Percentiles rank a stretch among this genome's conserved stretches.
phyloP scores from a whole-genome alignment of 2,329 filamentous ascomycete species.

The Aaosphaeria pasadenensis region DNA sequence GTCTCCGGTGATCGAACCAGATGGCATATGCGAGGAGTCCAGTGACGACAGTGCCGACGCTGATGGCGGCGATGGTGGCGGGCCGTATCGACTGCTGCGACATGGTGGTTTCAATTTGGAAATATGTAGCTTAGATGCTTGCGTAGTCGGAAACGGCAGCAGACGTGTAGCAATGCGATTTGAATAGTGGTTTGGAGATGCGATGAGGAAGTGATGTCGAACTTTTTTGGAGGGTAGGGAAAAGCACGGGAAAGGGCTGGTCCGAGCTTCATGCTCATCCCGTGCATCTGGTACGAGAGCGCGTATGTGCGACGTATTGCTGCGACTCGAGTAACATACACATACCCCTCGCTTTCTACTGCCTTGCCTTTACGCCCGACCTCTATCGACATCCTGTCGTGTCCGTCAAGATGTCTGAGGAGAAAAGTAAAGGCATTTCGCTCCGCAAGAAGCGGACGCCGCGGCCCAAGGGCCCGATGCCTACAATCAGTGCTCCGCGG shows the following conservation, averaged over 20 bases:
- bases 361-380: neutral
- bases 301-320: neutral
- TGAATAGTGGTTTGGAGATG: no score
- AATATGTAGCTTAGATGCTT: neutral
- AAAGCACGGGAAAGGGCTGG: constrained; percentile 16
- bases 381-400: constrained; percentile 5
- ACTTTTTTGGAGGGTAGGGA: constrained; percentile 24
- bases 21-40: constrained; percentile 62
- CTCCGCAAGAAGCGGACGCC: constrained; percentile 60
- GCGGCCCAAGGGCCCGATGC: constrained; percentile 46
- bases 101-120: constrained; percentile 6
- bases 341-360: constrained; percentile 3
- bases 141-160: no score
- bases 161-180: no score
- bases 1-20: constrained; percentile 66
- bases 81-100: constrained; percentile 49
- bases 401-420: constrained; percentile 46
- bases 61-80: constrained; percentile 57
- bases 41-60: constrained; percentile 57
- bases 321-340: neutral
- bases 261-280: constrained; percentile 16
- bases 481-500: constrained; percentile 50
- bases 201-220: constrained; percentile 6
- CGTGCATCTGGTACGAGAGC: constrained; percentile 6
- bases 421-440: constrained; percentile 54